Base-by-base conservation (phyloP, 768 basidiomycete genomes). In the Asterophora parasitica region DNA sequence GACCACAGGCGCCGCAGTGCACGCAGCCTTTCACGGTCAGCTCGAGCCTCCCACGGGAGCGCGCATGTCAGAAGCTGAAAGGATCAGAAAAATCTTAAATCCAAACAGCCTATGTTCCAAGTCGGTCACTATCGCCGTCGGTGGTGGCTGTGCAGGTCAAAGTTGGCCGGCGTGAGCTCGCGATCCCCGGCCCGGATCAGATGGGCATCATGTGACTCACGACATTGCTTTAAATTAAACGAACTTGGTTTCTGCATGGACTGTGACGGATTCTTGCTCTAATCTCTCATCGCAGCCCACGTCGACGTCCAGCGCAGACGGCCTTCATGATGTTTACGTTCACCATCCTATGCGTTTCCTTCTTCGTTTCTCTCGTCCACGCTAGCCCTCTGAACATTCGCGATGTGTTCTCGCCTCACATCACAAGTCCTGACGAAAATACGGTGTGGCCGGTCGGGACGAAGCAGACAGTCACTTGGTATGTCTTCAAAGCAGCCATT, bases 401-500 rank as follows among this genome's bases (percentile, higher is more conserved):
- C 32, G 72, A 73, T 40, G 77, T 82, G 7, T 75, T 74, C 54
- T 68, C 57, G 10, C 81, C 81, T 0, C 68, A 62, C 43, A 78
- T 83, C 60, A 72, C 67, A 13, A 68, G 60, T 39, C 82, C 82
- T 2, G 66, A 67, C 19, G 60, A 64, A 10, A 58, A 56, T 12
- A 72, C 76, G 1, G 67, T 78, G 13, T 85, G 82, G 82, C 60
- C 58, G 9, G 64, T 71, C 13, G 81, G 81, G 0, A 50, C 67
- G 7, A 64, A 53, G 4, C 70, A 74, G 52, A 72, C 63, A 13
- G 79, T 82, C 42, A 74, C 72, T 6, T 85, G 82, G 82, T 80
- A 50, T 45, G 74, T 42, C 33, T 30, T 27, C 39, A 16, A 17
- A n/a, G 15, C 13, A n/a, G n/a, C 23, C 23, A 23, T 23, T 3